Conservation (phyloP, 176 grass and related monocot genomes). For the Rhynchospora tenuis region DNA sequence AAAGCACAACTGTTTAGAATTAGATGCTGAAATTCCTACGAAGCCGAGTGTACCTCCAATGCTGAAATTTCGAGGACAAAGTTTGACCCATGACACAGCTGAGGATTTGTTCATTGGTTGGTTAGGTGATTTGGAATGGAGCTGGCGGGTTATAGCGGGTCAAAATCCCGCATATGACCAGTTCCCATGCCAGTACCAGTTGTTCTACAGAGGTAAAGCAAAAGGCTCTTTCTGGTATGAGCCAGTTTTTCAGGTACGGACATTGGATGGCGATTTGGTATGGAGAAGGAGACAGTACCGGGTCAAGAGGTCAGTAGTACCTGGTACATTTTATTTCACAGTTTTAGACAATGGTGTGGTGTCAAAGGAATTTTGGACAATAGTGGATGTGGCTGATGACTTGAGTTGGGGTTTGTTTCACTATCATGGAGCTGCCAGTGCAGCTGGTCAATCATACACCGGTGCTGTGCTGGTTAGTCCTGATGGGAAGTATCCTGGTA, state of each 20-base stretch:
- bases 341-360: conserved; percentile 90
- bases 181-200: conserved; percentile 86
- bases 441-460: conserved; percentile 72
- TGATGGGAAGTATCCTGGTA: conserved; percentile 59
- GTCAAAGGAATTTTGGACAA: conserved; percentile 92
- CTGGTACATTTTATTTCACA: conserved; percentile 94
- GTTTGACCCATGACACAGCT: conserved; percentile 71
- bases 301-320: conserved; percentile 53
- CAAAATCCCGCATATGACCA: conserved; percentile 98
- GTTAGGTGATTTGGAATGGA: conserved; percentile 71
- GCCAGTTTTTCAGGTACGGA: conserved; percentile 85
- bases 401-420: conserved; percentile 91
- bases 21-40: conserved; percentile 71
- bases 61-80: conserved; percentile 56
- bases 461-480: conserved; percentile 83
- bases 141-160: conserved; percentile 78
- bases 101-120: conserved; percentile 92
- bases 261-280: conserved; percentile 60
- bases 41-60: conserved; percentile 54
- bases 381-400: conserved; percentile 75
- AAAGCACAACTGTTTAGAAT: conserved; percentile 91
- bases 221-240: conserved; percentile 96
- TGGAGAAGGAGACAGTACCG: conserved; percentile 82
- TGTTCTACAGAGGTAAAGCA: conserved; percentile 87
- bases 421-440: conserved; percentile 73